A percentile compares a stretch with the other conserved stretches of the same genome.
phyloP scores from a whole-genome alignment of 306 rosid genomes.

The Sindora glabra region DNA sequence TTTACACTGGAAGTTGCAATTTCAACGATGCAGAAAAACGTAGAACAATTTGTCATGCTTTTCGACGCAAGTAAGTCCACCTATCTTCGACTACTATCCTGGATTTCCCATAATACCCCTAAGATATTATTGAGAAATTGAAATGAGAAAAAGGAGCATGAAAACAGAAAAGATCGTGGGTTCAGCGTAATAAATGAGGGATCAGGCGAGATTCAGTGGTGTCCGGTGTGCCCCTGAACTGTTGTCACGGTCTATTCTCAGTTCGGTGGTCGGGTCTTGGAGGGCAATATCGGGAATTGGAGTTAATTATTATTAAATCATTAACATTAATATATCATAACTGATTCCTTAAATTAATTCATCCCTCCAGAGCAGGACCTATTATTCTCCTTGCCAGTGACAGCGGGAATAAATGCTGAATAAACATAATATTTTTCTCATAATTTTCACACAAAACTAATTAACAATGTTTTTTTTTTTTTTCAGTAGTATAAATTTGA shows the following conservation, averaged over 20 bases:
- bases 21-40: constrained; percentile 77
- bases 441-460: too few species aligned
- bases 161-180: constrained; percentile 15
- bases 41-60: constrained; percentile 70
- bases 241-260: constrained; percentile 30
- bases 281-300: constrained; percentile 80
- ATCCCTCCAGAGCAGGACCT: constrained; percentile 16
- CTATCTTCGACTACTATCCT: too few species aligned
- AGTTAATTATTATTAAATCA: constrained; percentile 18
- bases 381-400: too few species aligned
- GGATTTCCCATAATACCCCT: constrained; percentile 1
- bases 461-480: too few species aligned
- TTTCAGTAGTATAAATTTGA: too few species aligned
- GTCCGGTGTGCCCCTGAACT: constrained; percentile 83
- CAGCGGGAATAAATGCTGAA: too few species aligned
- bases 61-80: constrained; percentile 83
- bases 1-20: constrained; percentile 93
- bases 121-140: not conserved
- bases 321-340: constrained; percentile 38
- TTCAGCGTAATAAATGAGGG: constrained; percentile 4
- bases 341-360: constrained; percentile 41
- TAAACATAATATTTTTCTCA: too few species aligned
- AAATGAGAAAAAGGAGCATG: too few species aligned
- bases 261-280: too few species aligned
- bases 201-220: constrained; percentile 28